Conservation (phyloP, 306 rosid genomes). For the Luffa aegyptiaca region DNA sequence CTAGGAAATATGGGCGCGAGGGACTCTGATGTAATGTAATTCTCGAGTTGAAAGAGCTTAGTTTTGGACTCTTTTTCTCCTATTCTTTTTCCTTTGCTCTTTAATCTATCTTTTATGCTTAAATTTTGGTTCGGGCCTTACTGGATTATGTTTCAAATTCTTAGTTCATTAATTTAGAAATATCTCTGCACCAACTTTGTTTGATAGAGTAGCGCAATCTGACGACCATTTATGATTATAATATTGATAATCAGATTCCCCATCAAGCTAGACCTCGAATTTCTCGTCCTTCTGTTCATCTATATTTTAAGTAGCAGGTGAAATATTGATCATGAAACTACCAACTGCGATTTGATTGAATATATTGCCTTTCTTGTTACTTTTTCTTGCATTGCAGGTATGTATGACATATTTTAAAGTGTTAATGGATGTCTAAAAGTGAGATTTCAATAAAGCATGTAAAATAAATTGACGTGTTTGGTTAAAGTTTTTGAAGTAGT, state of each 20-base stretch:
- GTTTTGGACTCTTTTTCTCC: not conserved
- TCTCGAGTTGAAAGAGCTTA: not conserved
- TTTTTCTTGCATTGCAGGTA: not conserved
- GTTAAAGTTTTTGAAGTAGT: no score
- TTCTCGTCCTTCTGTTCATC: not conserved
- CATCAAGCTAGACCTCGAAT: not conserved
- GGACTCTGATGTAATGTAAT: not conserved
- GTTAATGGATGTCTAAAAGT: not conserved
- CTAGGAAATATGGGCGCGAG: not conserved
- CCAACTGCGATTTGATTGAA: not conserved
- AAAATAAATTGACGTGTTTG: no score
- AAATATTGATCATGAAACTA: not conserved
- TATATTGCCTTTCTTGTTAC: not conserved
- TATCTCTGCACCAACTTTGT: not conserved
- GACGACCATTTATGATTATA: not conserved
- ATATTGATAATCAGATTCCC: not conserved
- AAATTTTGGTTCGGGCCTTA: not conserved
- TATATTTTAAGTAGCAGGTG: constrained; percentile 1
- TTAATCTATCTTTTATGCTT: not conserved
- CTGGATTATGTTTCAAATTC: not conserved
- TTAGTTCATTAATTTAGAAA: not conserved
- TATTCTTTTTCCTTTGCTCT: not conserved
- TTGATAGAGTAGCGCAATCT: not conserved
- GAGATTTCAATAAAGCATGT: not conserved
- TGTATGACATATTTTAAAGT: no score